Evolutionary conservation across 2,329 filamentous ascomycete genomes (phyloP), one percentile per base, ranked within the genome.

Genomic region (Penicillium vulpinum): DNA sequence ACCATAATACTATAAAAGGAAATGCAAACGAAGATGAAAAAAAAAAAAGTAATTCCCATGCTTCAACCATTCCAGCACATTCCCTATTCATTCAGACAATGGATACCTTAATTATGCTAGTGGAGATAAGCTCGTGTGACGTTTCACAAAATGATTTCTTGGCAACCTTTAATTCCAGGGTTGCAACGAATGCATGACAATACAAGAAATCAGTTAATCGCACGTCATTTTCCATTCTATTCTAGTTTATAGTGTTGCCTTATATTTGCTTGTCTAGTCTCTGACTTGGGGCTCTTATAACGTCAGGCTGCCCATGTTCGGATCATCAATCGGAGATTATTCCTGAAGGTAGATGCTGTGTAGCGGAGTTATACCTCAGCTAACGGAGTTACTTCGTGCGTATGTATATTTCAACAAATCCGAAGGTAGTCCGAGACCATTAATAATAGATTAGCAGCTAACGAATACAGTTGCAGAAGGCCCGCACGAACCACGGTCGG

Each of bases 71-170:
- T 39, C 46, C 38, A 58, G 52, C 33, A 59, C 50, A 58, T 61
- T 60, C 56, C 45, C 48, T 33, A 56, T 56, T 58, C 33, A 56
- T 59, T 56, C 41, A 44, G 54, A 54, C 55, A 41, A 52, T 56
- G 33, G 36, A 63, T 61, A 70, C 63, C 56, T 68, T 70, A 68
- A 72, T 69, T 70, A 68, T 72, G 65, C 65, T 69, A 67, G 68
- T 70, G 70, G 69, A 70, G 70, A 71, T 72, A 70, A 72, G 68
- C 70, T 71, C 69, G 69, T 70, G 69, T 64, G 66, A 71, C 67
- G 69, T 73, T 71, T 69, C 70, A 73, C 69, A 61, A 56, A 64
- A 59, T 49, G 46, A 58, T 51, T 49, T 57, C 65, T 70, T 69
- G 67, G 64, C 66, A 67, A 70, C 56, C 63, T 68, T 67, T 69